Evolutionary conservation across 2,329 filamentous ascomycete genomes (phyloP).

Genomic region (Elsinoe australis): DNA sequence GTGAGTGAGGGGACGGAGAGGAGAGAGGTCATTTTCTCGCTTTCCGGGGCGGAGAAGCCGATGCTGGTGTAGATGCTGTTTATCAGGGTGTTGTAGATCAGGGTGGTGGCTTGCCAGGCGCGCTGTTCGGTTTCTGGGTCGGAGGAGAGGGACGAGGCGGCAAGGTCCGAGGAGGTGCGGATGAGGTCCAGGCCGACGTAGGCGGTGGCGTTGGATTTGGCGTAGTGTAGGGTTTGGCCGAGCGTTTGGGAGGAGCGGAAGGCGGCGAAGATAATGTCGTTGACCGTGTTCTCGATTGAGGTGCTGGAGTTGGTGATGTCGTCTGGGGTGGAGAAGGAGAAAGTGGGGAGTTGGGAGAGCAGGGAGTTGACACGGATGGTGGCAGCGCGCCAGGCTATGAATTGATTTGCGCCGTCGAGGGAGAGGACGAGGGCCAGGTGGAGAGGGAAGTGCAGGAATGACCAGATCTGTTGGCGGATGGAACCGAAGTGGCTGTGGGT

Average conservation of each 20-base stretch:
- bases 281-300: slow-evolving; percentile 17
- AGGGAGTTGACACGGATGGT: slow-evolving; percentile 19
- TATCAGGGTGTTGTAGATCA: background rate
- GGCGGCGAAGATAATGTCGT: slow-evolving; percentile 20
- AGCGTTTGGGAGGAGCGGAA: slow-evolving; percentile 24
- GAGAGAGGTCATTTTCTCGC: slow-evolving; percentile 12
- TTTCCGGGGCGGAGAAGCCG: slow-evolving; percentile 11
- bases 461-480: slow-evolving; percentile 24
- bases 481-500: slow-evolving; percentile 23
- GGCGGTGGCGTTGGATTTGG: slow-evolving; percentile 16
- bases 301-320: background rate
- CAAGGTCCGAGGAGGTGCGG: background rate
- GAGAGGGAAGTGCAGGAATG: slow-evolving; percentile 24
- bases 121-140: slow-evolving; percentile 16
- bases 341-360: background rate
- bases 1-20: background rate
- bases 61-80: slow-evolving; percentile 13
- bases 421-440: slow-evolving; percentile 22
- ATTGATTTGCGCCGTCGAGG: slow-evolving; percentile 26
- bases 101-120: slow-evolving; percentile 9
- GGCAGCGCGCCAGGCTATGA: slow-evolving; percentile 30
- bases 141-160: background rate
- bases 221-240: slow-evolving; percentile 7
- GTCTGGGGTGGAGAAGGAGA: background rate
- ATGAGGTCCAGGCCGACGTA: slow-evolving; percentile 20